Conservation (phyloP, 768 basidiomycete genomes). For the Lactarius akahatsu region DNA sequence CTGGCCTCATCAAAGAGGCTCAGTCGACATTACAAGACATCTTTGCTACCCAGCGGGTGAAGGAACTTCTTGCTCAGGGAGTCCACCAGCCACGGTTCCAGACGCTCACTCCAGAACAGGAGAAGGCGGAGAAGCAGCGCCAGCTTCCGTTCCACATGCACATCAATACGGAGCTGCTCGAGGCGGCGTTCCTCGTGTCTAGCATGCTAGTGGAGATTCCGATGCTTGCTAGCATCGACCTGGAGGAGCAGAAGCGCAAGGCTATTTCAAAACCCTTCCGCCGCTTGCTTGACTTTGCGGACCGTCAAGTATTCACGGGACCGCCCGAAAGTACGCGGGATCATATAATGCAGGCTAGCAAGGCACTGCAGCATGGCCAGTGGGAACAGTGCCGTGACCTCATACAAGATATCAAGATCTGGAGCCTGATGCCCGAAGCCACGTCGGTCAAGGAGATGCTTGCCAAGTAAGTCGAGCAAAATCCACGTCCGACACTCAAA, state of each 20-base stretch:
- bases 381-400: slow-evolving; percentile 96
- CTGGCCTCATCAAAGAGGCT: slow-evolving; percentile 90
- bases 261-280: slow-evolving; percentile 96
- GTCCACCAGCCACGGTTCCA: slow-evolving; percentile 92
- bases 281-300: slow-evolving; percentile 91
- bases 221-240: slow-evolving; percentile 88
- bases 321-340: slow-evolving; percentile 98
- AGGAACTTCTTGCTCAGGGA: slow-evolving; percentile 95
- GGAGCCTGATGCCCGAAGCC: slow-evolving; percentile 93
- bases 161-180: slow-evolving; percentile 96
- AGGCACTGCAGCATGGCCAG: slow-evolving; percentile 92
- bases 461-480: slow-evolving; percentile 59
- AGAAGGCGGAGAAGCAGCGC: slow-evolving; percentile 92
- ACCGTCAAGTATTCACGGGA: slow-evolving; percentile 95
- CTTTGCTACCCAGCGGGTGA: slow-evolving; percentile 93
- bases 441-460: slow-evolving; percentile 91
- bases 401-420: slow-evolving; percentile 95
- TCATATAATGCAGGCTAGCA: slow-evolving; percentile 99
- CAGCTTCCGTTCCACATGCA: slow-evolving; percentile 99
- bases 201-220: slow-evolving; percentile 99
- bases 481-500: background rate
- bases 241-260: slow-evolving; percentile 91
- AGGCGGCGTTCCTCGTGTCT: slow-evolving; percentile 95
- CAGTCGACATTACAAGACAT: slow-evolving; percentile 93
- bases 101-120: slow-evolving; percentile 88